These are phyloP conservation scores for Aspergillus flavus DNA, from an alignment of 2,329 filamentous ascomycete genomes.

Conservation along the genomic window DNA sequence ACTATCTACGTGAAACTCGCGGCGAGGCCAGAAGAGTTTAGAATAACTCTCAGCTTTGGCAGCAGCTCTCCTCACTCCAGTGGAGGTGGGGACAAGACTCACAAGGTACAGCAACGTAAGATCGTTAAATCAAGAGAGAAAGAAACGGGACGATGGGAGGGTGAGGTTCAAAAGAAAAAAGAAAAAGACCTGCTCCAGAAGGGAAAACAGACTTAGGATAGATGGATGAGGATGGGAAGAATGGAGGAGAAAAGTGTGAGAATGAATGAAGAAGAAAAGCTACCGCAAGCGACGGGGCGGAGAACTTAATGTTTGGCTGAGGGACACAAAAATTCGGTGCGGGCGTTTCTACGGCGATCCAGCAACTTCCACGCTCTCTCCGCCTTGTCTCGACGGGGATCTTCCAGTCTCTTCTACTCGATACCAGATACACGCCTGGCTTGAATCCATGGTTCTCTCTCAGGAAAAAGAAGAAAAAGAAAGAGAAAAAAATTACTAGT, in stretches of 20 bases:
- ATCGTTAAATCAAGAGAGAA: constrained; percentile 8
- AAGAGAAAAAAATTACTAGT: background rate
- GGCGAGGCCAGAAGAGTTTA: background rate
- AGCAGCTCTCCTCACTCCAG: background rate
- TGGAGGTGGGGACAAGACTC: background rate
- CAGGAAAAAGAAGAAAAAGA: background rate
- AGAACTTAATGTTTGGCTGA: constrained; percentile 33
- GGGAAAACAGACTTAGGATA: constrained; percentile 8
- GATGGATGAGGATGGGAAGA: constrained; percentile 12
- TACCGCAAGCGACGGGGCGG: constrained; percentile 21
- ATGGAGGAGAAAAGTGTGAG: constrained; percentile 17
- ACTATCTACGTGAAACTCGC: background rate
- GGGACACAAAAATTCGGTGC: constrained; percentile 31
- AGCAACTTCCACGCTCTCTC: constrained; percentile 38
- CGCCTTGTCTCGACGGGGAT: constrained; percentile 10
- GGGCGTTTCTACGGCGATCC: constrained; percentile 42
- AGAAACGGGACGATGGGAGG: constrained; percentile 17
- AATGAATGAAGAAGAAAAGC: constrained; percentile 16
- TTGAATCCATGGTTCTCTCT: background rate
- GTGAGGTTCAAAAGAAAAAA: constrained; percentile 14
- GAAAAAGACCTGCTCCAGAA: constrained; percentile 15
- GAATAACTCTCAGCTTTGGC: too few relatives aligned
- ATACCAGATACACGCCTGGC: background rate
- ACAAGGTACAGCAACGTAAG: constrained; percentile 6
- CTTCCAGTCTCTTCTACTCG: constrained; percentile 3